Conservation (phyloP, 2,329 filamentous ascomycete species). For the Trichothecium sympodiale region DNA sequence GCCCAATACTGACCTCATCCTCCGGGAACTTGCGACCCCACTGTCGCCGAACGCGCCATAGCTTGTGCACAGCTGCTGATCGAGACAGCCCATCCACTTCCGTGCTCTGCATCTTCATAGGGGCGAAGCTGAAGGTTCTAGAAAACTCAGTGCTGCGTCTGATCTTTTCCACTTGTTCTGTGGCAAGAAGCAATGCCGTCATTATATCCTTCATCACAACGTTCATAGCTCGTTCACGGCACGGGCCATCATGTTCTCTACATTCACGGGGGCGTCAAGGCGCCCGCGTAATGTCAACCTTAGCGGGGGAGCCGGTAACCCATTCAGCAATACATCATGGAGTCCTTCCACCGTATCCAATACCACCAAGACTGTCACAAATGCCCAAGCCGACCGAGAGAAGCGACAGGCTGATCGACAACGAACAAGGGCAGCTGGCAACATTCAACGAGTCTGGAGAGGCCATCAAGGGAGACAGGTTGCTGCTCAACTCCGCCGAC, state of each 20-base stretch:
- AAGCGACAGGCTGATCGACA: conserved; percentile 73
- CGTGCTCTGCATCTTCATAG: too few species aligned
- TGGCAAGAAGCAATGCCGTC: not conserved
- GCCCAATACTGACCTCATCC: conserved; percentile 1
- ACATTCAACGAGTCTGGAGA: conserved; percentile 74
- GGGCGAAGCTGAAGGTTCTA: conserved; percentile 8
- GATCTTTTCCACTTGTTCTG: not conserved
- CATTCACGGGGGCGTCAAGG: conserved; percentile 80
- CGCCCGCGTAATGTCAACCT: conserved; percentile 89
- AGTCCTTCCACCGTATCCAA: conserved; percentile 45
- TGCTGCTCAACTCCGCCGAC: conserved; percentile 46
- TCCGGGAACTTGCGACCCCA: too few species aligned
- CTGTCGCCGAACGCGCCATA: too few species aligned
- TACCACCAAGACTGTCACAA: conserved; percentile 66
- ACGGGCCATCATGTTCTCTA: conserved; percentile 62
- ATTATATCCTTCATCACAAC: not conserved
- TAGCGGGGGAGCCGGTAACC: conserved; percentile 71
- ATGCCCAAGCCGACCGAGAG: conserved; percentile 77
- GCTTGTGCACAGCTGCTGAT: too few species aligned
- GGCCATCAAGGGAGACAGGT: conserved; percentile 54
- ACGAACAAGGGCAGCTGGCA: conserved; percentile 59
- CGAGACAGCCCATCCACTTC: too few species aligned
- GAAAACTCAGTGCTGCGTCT: conserved; percentile 1
- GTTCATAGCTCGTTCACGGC: conserved; percentile 5
- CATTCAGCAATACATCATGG: conserved; percentile 58